Evolutionary conservation across 208 protist genomes (phyloP).

Genomic region (Crithidia sp.): DNA sequence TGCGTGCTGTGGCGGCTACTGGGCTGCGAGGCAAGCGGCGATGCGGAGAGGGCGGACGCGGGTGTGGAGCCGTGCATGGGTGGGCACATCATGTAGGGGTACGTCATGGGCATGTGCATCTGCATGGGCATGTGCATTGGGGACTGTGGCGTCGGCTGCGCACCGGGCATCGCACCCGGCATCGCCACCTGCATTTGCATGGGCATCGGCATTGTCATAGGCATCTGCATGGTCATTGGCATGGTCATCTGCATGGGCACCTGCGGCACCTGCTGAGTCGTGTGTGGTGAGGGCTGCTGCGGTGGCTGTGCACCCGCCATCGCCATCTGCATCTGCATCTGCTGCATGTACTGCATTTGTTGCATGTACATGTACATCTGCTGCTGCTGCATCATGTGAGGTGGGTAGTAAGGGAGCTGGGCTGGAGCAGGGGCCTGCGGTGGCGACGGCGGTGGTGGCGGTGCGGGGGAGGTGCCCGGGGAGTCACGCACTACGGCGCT

Average conservation of each 20-base stretch:
- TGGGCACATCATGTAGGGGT: not conserved
- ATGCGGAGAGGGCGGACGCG: not conserved
- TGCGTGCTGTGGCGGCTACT: not conserved
- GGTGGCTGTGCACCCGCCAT: not conserved
- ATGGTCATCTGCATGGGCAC: not conserved
- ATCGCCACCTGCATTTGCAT: not conserved
- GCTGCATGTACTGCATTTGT: not conserved
- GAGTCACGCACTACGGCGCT: too few species aligned
- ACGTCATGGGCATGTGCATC: not conserved
- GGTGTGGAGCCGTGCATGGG: not conserved
- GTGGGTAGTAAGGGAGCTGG: not conserved
- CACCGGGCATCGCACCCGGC: too few species aligned
- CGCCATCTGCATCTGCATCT: not conserved
- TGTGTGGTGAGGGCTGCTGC: not conserved
- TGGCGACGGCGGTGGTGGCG: not conserved
- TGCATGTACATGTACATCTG: conserved; percentile 10
- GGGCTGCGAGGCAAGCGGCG: not conserved
- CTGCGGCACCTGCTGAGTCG: not conserved
- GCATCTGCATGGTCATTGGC: not conserved
- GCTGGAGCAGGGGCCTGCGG: not conserved
- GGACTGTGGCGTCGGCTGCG: too few species aligned
- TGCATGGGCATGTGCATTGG: not conserved
- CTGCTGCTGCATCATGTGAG: not conserved
- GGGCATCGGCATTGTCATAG: not conserved
- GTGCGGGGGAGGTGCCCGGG: not conserved